phyloP scores from a whole-genome alignment of 352 stramenopile species.

The Phytopythium oedochilum region DNA sequence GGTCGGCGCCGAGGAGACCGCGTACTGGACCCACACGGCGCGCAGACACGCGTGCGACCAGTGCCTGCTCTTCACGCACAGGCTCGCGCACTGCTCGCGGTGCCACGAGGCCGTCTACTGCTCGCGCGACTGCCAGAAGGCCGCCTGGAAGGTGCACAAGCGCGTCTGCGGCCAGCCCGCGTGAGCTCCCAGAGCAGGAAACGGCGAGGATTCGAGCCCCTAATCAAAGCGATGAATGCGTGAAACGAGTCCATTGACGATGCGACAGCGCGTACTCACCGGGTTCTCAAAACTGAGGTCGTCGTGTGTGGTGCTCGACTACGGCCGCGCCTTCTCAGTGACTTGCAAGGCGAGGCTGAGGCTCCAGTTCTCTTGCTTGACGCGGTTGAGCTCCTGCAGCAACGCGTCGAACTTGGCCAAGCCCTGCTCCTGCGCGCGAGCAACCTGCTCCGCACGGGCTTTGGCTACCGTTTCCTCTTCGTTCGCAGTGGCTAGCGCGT shows the following conservation, averaged over 20 bases:
- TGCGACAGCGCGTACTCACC: not conserved
- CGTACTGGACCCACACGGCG: constrained; percentile 59
- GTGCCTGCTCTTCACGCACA: constrained; percentile 45
- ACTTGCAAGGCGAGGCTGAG: constrained; percentile 64
- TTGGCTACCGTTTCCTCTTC: constrained; percentile 77
- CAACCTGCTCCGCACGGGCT: not conserved
- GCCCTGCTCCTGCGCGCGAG: constrained; percentile 27
- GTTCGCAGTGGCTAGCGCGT: constrained; percentile 60
- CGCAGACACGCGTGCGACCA: constrained; percentile 64
- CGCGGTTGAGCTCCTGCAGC: constrained; percentile 39
- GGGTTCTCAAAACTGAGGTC: no score
- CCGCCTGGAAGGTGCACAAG: constrained; percentile 78
- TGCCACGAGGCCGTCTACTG: constrained; percentile 74
- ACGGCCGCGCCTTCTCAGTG: constrained; percentile 19
- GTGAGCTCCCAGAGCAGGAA: constrained; percentile 8
- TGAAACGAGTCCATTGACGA: not conserved
- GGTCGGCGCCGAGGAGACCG: constrained; percentile 46
- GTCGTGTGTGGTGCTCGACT: not conserved
- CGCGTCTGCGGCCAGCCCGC: constrained; percentile 50
- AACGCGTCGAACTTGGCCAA: constrained; percentile 28
- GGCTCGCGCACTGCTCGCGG: constrained; percentile 57
- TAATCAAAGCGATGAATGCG: not conserved
- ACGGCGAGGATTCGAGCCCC: not conserved
- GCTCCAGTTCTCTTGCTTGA: constrained; percentile 70
- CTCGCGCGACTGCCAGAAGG: constrained; percentile 78